These are phyloP conservation scores for Penicillium glabrum DNA, from an alignment of 2,329 filamentous ascomycete species.

Conservation along the genomic window DNA sequence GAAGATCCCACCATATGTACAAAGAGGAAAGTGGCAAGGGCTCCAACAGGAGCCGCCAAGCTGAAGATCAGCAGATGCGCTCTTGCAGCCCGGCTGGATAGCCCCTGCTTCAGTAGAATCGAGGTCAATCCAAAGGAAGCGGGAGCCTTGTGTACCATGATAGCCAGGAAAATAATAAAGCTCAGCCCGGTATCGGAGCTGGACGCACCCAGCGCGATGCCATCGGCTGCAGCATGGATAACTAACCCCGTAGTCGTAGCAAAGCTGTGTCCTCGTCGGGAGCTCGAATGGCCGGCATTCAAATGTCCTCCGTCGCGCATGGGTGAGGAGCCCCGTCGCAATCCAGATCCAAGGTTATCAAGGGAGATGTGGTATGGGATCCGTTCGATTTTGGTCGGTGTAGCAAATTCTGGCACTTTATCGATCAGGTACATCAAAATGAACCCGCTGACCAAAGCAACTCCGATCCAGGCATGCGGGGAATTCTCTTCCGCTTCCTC, in stretches of 20 bases:
- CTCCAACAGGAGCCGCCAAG: conserved; percentile 82
- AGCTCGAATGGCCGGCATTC: conserved; percentile 29
- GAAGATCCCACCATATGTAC: conserved; percentile 66
- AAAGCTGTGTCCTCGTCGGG: conserved; percentile 53
- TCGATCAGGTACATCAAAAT: conserved; percentile 97
- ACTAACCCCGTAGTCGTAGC: conserved; percentile 93
- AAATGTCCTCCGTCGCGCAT: conserved; percentile 40
- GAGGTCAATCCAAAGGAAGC: conserved; percentile 94
- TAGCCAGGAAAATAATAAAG: conserved; percentile 90
- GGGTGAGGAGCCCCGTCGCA: conserved; percentile 45
- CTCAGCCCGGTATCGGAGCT: conserved; percentile 76
- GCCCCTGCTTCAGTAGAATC: conserved; percentile 82
- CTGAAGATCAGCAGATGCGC: conserved; percentile 89
- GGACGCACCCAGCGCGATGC: conserved; percentile 92
- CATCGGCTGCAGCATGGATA: conserved; percentile 92
- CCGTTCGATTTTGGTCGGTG: conserved; percentile 63
- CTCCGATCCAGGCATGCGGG: conserved; percentile 76
- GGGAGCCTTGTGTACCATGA: conserved; percentile 96
- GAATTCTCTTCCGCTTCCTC: conserved; percentile 47
- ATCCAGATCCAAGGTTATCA: conserved; percentile 68
- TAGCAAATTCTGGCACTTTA: conserved; percentile 72
- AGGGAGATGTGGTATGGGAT: conserved; percentile 83
- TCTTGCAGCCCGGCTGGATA: conserved; percentile 81
- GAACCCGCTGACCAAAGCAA: conserved; percentile 85
- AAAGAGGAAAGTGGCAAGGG: conserved; percentile 77